Evolutionary conservation across 2,329 filamentous ascomycete genomes (phyloP).

Genomic region (Arthroderma sp.): DNA sequence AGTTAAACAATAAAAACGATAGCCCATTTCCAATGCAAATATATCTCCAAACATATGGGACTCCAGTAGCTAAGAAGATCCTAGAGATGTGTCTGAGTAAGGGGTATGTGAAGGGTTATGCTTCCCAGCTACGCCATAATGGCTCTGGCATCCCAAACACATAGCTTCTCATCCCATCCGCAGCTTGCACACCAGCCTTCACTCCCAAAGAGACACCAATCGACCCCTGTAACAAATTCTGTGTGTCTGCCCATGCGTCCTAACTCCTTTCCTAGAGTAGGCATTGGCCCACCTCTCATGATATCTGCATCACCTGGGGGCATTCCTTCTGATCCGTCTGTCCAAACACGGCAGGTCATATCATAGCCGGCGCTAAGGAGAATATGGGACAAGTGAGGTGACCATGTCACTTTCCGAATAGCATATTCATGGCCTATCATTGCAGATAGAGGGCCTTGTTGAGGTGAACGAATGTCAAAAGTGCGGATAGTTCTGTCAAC

Average conservation of each 20-base stretch:
- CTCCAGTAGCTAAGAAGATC: conserved; percentile 2
- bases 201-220: conserved; percentile 94
- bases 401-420: conserved; percentile 76
- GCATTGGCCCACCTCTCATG: conserved; percentile 31
- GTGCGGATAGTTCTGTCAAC: conserved; percentile 79
- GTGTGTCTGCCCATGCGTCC: conserved; percentile 87
- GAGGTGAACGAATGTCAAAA: conserved; percentile 74
- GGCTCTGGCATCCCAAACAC: conserved; percentile 79
- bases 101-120: background rate
- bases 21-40: background rate
- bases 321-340: conserved; percentile 51
- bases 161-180: conserved; percentile 83
- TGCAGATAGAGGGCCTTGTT: conserved; percentile 57
- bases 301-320: conserved; percentile 25
- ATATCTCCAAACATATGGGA: background rate
- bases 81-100: background rate
- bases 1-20: background rate
- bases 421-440: conserved; percentile 86
- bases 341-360: conserved; percentile 95
- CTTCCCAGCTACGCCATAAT: conserved; percentile 37
- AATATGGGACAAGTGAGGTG: conserved; percentile 80
- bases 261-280: conserved; percentile 53
- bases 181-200: conserved; percentile 93
- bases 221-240: conserved; percentile 89
- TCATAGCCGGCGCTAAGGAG: conserved; percentile 87